Evolutionary conservation across 2,329 filamentous ascomycete genomes (phyloP), one percentile per base, ranked within the genome.

Genomic region (Proliferodiscus dingleyae): DNA sequence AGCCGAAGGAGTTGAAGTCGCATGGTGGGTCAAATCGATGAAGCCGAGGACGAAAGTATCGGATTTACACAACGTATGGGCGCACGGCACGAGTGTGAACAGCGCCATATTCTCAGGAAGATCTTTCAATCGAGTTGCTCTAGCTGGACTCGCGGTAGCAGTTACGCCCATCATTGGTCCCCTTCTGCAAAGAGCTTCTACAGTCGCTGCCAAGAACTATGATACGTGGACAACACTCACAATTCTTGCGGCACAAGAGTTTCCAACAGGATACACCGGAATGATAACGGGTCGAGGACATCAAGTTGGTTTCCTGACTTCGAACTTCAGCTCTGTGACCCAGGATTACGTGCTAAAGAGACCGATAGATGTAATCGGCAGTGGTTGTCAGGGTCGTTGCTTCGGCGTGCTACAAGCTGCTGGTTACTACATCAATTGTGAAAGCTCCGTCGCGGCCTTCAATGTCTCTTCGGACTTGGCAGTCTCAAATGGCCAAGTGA

Each of bases 121-220:
- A 24, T 11, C 40, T 3, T 46, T 53, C 28, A 53, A 47, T 24
- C 37, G 50, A 4, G 39, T 46, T 11, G 45, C 47, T 4, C 19
- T 50, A 30, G 49, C 44, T 13, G 36, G 43, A 16, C 38, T 54
- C 16, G 32, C 41, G 5, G 45, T 43, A 4, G 46, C 49, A 5
- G 10, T 54, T 5, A 32, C 43, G 11, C 43, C 49, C 15, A 45
- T 54, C 22, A 48, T 50, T 5, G 49, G 51, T 11, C 52, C 52
- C 15, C 36, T 54, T 24, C 47, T 54, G 7, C 49, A 54, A 42
- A 43, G 47, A 38, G 49, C 49, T 4, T 54, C 52, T 26, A 46
- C 46, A 15, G 33, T 52, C 19, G 28, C 41, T 1, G 36, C 44
- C 9, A 9, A 33, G 19, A 3, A 32, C 11, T 10, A 34, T 18